Conservation (phyloP, 805 yeast genomes). For the Candida loeiensis region DNA sequence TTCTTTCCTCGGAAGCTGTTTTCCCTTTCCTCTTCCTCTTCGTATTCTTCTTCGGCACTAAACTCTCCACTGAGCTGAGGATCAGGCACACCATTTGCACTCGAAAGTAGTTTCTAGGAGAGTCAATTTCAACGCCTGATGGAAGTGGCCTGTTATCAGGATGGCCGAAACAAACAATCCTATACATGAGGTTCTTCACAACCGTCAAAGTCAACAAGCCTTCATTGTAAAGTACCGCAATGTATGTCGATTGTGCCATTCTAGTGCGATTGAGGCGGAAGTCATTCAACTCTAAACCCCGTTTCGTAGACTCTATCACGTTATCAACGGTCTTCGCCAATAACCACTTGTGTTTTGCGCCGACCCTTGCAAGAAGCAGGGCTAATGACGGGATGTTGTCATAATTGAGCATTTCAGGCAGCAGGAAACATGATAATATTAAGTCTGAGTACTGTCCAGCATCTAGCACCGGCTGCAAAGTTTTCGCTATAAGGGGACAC, state of each 20-base stretch:
- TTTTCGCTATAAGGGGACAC: constrained; percentile 16
- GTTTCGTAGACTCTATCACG: constrained; percentile 56
- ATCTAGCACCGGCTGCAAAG: constrained; percentile 5
- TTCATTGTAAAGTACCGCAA: constrained; percentile 54
- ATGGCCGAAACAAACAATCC: constrained; percentile 64
- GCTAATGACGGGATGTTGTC: constrained; percentile 53
- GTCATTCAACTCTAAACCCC: constrained; percentile 65
- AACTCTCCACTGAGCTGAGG: constrained; percentile 16
- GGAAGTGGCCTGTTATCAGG: constrained; percentile 55
- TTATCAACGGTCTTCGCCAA: constrained; percentile 53
- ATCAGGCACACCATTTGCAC: constrained; percentile 47
- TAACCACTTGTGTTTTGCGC: constrained; percentile 33
- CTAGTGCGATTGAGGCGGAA: constrained; percentile 58
- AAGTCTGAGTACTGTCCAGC: constrained; percentile 20
- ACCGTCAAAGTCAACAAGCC: constrained; percentile 45
- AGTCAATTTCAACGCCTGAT: constrained; percentile 48
- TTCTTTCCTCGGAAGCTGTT: neutral
- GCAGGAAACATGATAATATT: constrained; percentile 44
- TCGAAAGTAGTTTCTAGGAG: constrained; percentile 68
- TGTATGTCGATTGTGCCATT: constrained; percentile 55
- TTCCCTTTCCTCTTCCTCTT: neutral
- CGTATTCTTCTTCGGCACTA: constrained; percentile 1
- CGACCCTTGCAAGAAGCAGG: constrained; percentile 32
- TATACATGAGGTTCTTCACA: constrained; percentile 50
- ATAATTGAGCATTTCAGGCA: constrained; percentile 60